Base-by-base conservation (phyloP, 2,329 filamentous ascomycete species). In the Colletotrichum sp. region DNA sequence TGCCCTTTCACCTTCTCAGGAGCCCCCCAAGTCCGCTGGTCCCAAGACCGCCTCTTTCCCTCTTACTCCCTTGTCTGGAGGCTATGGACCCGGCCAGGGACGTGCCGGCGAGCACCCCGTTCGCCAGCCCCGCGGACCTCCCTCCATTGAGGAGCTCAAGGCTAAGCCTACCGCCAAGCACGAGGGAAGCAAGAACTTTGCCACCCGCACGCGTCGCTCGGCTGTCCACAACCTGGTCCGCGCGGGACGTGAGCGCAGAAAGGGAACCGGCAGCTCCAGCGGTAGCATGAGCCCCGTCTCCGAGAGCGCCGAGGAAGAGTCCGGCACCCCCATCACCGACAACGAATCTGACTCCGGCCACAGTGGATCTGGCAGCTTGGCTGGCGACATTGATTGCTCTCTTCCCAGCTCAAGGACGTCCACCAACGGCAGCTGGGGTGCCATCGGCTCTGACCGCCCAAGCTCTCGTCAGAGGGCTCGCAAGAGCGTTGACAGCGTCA, bases 111-210 rank as follows among this genome's bases (percentile, higher is more conserved):
- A 98, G 86, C 97, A 99, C 83, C 97, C 97, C 10, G 87, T 95
- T 68, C 96, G 97, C 74, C 97, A 99, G 85, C 97, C 97, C 68
- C 95, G 96, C 78, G 96, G 96, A 7, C 97, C 97, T 28, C 97
- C 97, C 16, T 92, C 95, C 16, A 90, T 98, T 66, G 97, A 99
- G 79, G 97, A 99, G 86, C 92, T 99, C 75, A 92, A 94, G 81
- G 90, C 93, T 24, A 97, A 96, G 86, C 97, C 97, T 2, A 98
- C 96, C 10, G 93, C 95, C 79, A 98, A 96, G 87, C 92, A 96
- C 78, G 96, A 98, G 84, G 97, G 96, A 28, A 98, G 96, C 92
- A 93, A 98, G 91, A 99, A 99, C 88, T 99, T 99, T 86, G 94
- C 94, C 13, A 93, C 96, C 71, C 96, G 97, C 76, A 96, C 97